Base-by-base conservation (phyloP, 495 filamentous ascomycete species). In the Penicillium waksmanii region DNA sequence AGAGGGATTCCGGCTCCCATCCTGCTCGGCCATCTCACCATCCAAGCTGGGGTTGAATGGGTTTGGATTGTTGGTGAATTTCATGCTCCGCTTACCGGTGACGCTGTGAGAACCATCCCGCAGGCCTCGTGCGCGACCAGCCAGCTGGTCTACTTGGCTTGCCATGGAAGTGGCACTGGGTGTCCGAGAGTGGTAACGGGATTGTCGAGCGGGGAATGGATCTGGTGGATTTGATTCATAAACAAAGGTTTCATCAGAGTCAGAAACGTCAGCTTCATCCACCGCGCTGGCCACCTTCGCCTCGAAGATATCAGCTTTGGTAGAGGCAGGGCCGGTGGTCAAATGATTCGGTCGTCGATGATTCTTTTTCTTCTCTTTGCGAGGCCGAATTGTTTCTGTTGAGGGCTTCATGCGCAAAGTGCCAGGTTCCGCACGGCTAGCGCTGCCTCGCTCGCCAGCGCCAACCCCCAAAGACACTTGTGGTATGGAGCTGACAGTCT, bases 161-260 rank as follows among this genome's bases (percentile, higher is more conserved):
- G 76, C 85, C 83, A 95, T 91, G 4, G 95, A 98, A 5, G 96
- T 94, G 18, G 91, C 90, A 73, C 94, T 97, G 3, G 95, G 95
- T 11, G 95, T 98, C 44, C 95, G 85, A 15, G 96, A 98, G 73
- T 98, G 94, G 67, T 94, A 95, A 52, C 93, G 83, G 53, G 84
- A 80, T 42, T 89, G 87, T n/a, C 92, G 86, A 43, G 88, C 71
- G 17, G 83, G 89, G 53, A 82, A 84, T 21, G 82, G 81, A 62
- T 98, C 95, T 11, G 91, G 91, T 11, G 96, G 95, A 69, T 98
- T 98, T 10, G 95, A 98, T 75, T 98, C 95, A 77, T 98, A 98
- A 3, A 98, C 94, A 73, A 98, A 98, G 0, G 96, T 98, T 73
- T 97, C 96, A 63, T 97, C 95, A 3, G 96, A 98, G 67, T 96